phyloP scores from a whole-genome alignment of 805 yeast genomes.

The Hanseniaspora mollemarum region DNA sequence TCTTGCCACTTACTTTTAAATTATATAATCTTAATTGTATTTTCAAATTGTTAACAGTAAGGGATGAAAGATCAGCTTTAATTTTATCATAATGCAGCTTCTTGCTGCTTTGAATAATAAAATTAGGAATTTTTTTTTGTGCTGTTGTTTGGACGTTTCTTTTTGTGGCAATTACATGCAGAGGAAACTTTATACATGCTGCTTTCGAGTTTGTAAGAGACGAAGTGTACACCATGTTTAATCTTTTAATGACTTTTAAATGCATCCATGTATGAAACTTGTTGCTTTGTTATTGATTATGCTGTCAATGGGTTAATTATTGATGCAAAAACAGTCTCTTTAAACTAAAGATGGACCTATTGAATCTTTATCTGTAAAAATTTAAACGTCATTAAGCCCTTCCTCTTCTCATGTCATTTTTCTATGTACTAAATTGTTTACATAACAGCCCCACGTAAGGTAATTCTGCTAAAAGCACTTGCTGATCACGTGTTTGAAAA shows the following conservation, averaged over 20 bases:
- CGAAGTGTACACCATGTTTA: too few species aligned
- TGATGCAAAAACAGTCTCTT: too few species aligned
- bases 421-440: not conserved
- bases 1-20: constrained; percentile 49
- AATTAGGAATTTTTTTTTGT: constrained; percentile 2
- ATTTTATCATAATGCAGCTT: not conserved
- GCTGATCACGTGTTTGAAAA: too few species aligned
- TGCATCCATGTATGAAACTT: too few species aligned
- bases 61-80: constrained; percentile 20
- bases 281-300: too few species aligned
- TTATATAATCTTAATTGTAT: constrained; percentile 51
- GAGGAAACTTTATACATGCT: not conserved
- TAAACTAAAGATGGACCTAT: too few species aligned
- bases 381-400: not conserved
- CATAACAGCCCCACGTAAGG: not conserved
- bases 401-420: not conserved
- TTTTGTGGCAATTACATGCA: not conserved
- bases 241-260: too few species aligned
- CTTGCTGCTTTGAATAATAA: not conserved
- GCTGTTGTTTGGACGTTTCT: constrained; percentile 6
- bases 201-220: too few species aligned
- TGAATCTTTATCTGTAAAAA: too few species aligned
- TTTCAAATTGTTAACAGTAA: constrained; percentile 47
- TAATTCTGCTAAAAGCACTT: not conserved
- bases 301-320: too few species aligned